Evolutionary conservation across 2,329 filamentous ascomycete species (phyloP), one percentile per base, ranked within the genome.

Genomic region (Huntiella abstrusa): DNA sequence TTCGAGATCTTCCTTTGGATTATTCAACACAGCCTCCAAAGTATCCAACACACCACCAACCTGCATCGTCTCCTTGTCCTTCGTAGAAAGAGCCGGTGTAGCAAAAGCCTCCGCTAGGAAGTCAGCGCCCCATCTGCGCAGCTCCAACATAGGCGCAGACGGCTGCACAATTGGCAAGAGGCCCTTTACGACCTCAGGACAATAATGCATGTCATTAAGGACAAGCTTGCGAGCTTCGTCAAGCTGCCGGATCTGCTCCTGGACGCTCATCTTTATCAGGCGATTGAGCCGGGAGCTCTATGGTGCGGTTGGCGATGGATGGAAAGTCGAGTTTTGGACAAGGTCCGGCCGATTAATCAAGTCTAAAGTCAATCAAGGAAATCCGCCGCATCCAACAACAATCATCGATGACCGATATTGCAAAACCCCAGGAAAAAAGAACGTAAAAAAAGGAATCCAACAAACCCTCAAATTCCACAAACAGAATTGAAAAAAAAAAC

Each of bases 61-160:
- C 53, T 80, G 77, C 64, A 91, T 69, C 51, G 77, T 77, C 67
- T 79, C 84, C 68, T 96, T 98, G 60, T 83, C 77, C 45, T 79
- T 70, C 49, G 75, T 68, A 15, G 79, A 67, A 55, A 96, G 70
- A 16, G 81, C 76, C n/a, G 92, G 91, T 50, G 84, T 92, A 48
- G 91, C 81, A 64, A 98, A 96, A 2, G 87, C 86, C 66, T 98
- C 91, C 48, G 88, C 86, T 38, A 98, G 69, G 58, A 98, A 98
- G 51, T 95, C 87, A 52, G 87, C 80, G 19, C 88, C 91, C 91
- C 91, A 98, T 80, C 87, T 71, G 62, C 86, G 81, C 56, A 96
- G 67, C 62, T 93, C 84, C 48, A 94, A 64, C 51, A 75, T 72
- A 10, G 39, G 39, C 52, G 83, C 73, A 53, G 71, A 70, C 44